Evolutionary conservation across 345 rosid species (phyloP).

Genomic region (Eucalyptus shirleyi): DNA sequence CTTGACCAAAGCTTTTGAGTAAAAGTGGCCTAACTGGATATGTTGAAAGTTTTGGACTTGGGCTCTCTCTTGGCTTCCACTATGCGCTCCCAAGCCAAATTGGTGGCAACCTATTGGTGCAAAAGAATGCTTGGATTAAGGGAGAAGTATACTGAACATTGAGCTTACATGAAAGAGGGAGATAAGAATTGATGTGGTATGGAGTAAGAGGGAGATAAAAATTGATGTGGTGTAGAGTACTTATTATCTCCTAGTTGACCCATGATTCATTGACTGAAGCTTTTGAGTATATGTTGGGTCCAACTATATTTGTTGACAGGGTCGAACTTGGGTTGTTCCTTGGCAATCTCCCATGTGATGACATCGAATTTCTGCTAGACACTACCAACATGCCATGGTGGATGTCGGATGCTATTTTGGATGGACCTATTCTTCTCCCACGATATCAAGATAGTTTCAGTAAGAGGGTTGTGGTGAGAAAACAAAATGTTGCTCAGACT

Average conservation of each 20-base stretch:
- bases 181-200: background rate
- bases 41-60: background rate
- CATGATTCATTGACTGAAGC: fast-evolving
- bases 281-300: background rate
- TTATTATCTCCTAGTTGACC: background rate
- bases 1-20: background rate
- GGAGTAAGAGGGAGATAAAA: background rate
- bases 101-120: background rate
- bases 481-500: too few relatives aligned
- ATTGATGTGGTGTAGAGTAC: background rate
- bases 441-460: background rate
- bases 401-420: background rate
- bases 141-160: background rate
- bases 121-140: background rate
- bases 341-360: background rate
- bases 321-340: background rate
- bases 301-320: background rate
- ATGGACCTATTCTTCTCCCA: background rate
- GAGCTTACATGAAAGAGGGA: background rate
- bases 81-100: background rate
- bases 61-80: background rate
- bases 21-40: background rate
- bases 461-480: background rate
- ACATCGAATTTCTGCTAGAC: background rate
- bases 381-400: background rate